A percentile compares a stretch with the other conserved stretches of the same genome.
Evolutionary conservation across 306 rosid genomes (phyloP).

Genomic region (Rosa persica): DNA sequence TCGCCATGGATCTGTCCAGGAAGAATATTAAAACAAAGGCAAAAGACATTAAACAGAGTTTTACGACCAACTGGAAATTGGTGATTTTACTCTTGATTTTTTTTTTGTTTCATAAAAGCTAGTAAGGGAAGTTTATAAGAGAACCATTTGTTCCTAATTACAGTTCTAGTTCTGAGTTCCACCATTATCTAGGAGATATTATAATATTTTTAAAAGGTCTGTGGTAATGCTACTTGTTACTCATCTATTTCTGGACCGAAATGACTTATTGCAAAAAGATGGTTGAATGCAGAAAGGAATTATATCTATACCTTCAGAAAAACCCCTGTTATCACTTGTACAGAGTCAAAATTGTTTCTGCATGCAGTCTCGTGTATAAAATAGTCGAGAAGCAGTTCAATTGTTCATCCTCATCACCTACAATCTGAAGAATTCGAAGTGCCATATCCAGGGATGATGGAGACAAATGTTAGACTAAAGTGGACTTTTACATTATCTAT

Average conservation of each 20-base stretch:
- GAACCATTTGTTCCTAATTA: not conserved
- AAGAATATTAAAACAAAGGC: slow-evolving; percentile 8
- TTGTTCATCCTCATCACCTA: slow-evolving; percentile 59
- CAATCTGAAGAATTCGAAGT: slow-evolving; percentile 79
- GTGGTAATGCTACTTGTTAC: not conserved
- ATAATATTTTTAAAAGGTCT: not conserved
- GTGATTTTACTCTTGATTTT: not conserved
- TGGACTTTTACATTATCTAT: too few species aligned
- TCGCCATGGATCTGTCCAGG: slow-evolving; percentile 76
- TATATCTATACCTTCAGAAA: slow-evolving; percentile 68
- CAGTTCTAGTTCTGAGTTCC: not conserved
- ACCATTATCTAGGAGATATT: not conserved
- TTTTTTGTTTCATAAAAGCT: not conserved
- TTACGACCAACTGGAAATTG: not conserved
- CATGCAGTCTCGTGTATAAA: slow-evolving; percentile 67
- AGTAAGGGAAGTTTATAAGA: not conserved
- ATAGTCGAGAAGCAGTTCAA: slow-evolving; percentile 76
- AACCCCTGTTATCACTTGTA: slow-evolving; percentile 81
- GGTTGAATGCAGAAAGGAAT: not conserved
- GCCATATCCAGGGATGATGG: slow-evolving; percentile 88
- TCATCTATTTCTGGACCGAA: not conserved
- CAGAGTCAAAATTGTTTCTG: slow-evolving; percentile 82
- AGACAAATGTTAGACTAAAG: too few species aligned
- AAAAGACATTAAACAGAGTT: not conserved
- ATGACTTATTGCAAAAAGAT: not conserved